Evolutionary conservation across 1,284 basidiomycete species (phyloP).

Genomic region (Ceratobasidium sp.): DNA sequence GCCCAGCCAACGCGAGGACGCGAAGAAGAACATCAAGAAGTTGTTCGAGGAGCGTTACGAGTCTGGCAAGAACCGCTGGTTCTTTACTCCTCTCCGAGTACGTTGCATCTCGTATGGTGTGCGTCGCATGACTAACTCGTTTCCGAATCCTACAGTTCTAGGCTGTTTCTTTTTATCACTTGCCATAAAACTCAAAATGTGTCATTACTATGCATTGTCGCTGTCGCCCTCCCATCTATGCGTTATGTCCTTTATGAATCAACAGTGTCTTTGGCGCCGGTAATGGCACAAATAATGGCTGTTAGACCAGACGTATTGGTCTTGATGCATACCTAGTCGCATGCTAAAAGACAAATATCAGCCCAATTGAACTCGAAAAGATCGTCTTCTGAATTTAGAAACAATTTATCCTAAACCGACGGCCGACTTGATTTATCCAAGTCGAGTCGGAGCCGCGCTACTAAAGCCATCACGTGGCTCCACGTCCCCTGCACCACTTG

Average conservation of each 20-base stretch:
- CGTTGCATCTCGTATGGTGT: slow-evolving; percentile 46
- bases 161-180: background rate
- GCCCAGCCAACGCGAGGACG: slow-evolving; percentile 87
- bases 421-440: too few species aligned
- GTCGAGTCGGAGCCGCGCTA: too few species aligned
- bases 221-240: slow-evolving; percentile 21
- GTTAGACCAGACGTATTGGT: too few species aligned
- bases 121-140: background rate
- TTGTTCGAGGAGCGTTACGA: slow-evolving; percentile 91
- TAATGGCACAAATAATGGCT: slow-evolving; percentile 22
- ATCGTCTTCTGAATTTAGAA: too few species aligned
- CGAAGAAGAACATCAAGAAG: slow-evolving; percentile 97
- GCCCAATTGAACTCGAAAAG: too few species aligned
- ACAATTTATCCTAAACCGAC: too few species aligned
- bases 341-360: too few species aligned
- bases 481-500: too few species aligned
- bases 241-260: slow-evolving; percentile 27
- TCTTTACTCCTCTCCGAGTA: slow-evolving; percentile 82
- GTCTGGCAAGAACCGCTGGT: slow-evolving; percentile 94
- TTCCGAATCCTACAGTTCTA: slow-evolving; percentile 6
- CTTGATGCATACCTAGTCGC: too few species aligned
- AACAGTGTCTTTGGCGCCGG: slow-evolving; percentile 22
- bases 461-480: too few species aligned
- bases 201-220: slow-evolving; percentile 18
- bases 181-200: slow-evolving; percentile 19